Conservation (phyloP, 305 asterid species). For the Ilex paraguariensis region DNA sequence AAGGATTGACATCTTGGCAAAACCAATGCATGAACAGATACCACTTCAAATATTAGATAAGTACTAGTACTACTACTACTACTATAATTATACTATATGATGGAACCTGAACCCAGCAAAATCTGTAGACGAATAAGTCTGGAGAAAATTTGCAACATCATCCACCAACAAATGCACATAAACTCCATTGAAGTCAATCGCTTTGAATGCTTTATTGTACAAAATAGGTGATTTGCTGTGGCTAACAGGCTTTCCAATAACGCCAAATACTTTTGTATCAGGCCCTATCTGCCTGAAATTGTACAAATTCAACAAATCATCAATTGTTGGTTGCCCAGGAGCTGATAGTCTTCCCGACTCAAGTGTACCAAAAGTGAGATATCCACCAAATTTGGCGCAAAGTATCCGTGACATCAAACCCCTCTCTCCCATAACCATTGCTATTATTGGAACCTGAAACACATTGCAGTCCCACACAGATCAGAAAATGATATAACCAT, state of each 20-base stretch:
- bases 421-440: conserved; percentile 98
- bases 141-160: conserved; percentile 53
- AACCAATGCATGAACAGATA: not conserved
- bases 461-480: not conserved
- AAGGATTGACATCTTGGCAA: not conserved
- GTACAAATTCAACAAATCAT: conserved; percentile 68
- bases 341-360: conserved; percentile 85
- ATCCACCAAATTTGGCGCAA: conserved; percentile 94
- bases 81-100: conserved; percentile 11
- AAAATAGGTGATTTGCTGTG: conserved; percentile 95
- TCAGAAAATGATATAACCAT: not conserved
- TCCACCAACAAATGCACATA: conserved; percentile 80
- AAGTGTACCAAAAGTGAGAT: conserved; percentile 87
- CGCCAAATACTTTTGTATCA: conserved; percentile 79
- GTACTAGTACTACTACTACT: not conserved
- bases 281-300: conserved; percentile 70
- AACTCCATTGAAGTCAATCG: conserved; percentile 68
- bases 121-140: conserved; percentile 72
- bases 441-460: conserved; percentile 81
- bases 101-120: conserved; percentile 89
- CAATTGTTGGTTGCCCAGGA: conserved; percentile 93
- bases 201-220: conserved; percentile 73
- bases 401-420: conserved; percentile 85
- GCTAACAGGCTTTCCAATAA: conserved; percentile 89
- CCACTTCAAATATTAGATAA: conserved; percentile 4